A percentile compares a stretch with the other conserved stretches of the same genome.
These are phyloP conservation scores for Plasmodium inui DNA, from an alignment of 169 alveolate genomes.

Conservation along the genomic window DNA sequence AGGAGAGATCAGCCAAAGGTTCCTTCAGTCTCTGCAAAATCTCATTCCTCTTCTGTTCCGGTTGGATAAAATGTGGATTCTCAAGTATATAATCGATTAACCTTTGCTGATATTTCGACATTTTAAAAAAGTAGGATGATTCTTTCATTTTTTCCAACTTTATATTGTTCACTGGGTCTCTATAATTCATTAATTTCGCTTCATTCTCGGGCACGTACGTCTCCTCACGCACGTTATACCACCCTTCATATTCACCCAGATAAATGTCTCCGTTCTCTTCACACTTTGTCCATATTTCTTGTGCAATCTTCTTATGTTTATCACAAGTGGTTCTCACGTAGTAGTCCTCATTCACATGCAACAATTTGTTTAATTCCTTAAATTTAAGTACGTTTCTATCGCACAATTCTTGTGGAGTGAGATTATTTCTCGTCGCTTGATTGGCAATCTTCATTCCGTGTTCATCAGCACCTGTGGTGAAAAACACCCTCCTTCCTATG, in stretches of 20 bases:
- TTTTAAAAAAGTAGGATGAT: conserved; percentile 90
- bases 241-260: conserved; percentile 90
- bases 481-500: conserved; percentile 86
- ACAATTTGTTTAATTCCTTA: conserved; percentile 69
- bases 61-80: conserved; percentile 87
- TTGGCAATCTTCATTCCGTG: conserved; percentile 94
- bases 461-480: conserved; percentile 94
- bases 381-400: conserved; percentile 83
- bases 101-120: conserved; percentile 89
- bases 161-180: conserved; percentile 88
- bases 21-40: conserved; percentile 86
- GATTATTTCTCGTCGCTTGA: conserved; percentile 88
- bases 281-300: conserved; percentile 87
- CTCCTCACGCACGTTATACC: conserved; percentile 95
- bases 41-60: conserved; percentile 86
- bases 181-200: conserved; percentile 89
- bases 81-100: conserved; percentile 84
- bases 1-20: conserved; percentile 91
- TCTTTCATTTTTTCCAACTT: conserved; percentile 91
- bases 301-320: conserved; percentile 85
- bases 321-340: conserved; percentile 91
- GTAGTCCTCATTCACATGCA: conserved; percentile 80
- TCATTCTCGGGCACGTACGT: conserved; percentile 91
- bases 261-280: conserved; percentile 88
- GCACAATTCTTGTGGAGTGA: conserved; percentile 89